Percentiles rank a stretch among this genome's conserved stretches.
These are phyloP conservation scores for Cordyceps farinosa DNA, from an alignment of 2,329 filamentous ascomycete genomes.

Conservation along the genomic window DNA sequence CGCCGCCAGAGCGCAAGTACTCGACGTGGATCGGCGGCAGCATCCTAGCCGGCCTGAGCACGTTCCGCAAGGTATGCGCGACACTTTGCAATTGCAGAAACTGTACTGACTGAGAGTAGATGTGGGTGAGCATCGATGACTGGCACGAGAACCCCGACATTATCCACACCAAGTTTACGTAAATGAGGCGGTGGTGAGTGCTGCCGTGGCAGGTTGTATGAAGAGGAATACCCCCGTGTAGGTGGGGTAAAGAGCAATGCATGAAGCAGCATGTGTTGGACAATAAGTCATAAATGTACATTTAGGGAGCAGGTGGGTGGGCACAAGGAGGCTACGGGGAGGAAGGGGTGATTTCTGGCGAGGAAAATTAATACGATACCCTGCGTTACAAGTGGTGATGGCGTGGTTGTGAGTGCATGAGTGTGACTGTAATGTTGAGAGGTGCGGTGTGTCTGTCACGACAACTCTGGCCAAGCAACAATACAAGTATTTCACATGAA, in stretches of 20 bases:
- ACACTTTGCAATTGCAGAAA: not conserved
- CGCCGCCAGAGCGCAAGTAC: conserved; percentile 95
- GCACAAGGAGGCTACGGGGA: not conserved
- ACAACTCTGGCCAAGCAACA: not conserved
- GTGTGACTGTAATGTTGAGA: not conserved
- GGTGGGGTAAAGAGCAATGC: not conserved
- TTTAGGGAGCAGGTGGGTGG: not conserved
- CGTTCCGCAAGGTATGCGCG: conserved; percentile 83
- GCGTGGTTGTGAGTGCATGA: not conserved
- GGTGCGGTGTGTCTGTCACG: not conserved
- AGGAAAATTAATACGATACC: conserved; percentile 10
- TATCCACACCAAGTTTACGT: conserved; percentile 97
- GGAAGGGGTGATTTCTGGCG: conserved; percentile 8
- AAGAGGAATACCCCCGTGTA: not conserved
- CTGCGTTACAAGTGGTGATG: not conserved
- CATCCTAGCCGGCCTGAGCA: conserved; percentile 93
- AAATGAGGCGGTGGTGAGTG: conserved; percentile 26
- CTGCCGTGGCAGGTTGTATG: not conserved
- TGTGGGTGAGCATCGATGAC: conserved; percentile 99
- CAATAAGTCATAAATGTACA: conserved; percentile 10
- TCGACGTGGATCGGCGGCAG: conserved; percentile 99
- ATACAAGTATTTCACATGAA: not conserved
- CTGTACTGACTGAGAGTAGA: conserved; percentile 51
- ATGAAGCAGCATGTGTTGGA: not conserved
- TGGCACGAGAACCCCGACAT: conserved; percentile 99